These are phyloP conservation scores for Fistulinella prunicolor DNA, from an alignment of 768 basidiomycete genomes.

Conservation along the genomic window DNA sequence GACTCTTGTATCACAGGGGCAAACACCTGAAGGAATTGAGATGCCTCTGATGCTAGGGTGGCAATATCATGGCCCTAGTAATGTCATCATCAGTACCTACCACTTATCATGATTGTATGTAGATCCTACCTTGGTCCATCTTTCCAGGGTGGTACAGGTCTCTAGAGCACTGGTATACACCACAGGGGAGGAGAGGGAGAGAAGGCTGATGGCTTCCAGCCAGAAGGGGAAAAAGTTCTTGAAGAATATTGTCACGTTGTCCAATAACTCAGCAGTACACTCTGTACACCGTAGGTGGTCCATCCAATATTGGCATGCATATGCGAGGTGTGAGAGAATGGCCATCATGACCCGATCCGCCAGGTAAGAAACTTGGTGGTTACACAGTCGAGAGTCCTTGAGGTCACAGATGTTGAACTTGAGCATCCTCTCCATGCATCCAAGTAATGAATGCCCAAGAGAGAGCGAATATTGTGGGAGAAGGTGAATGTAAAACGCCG, in stretches of 20 bases:
- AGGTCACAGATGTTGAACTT: conserved; percentile 41
- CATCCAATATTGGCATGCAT: conserved; percentile 39
- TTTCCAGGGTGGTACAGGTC: conserved; percentile 8
- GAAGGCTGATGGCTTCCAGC: conserved; percentile 36
- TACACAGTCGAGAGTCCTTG: conserved; percentile 32
- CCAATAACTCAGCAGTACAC: conserved; percentile 14
- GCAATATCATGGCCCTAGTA: conserved; percentile 12
- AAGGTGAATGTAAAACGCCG: conserved; percentile 18
- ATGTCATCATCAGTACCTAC: neutral
- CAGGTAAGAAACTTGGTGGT: conserved; percentile 25
- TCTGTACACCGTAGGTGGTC: conserved; percentile 22
- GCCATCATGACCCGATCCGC: conserved; percentile 10
- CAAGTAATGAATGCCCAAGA: conserved; percentile 29
- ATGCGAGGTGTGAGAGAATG: conserved; percentile 33
- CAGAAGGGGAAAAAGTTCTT: conserved; percentile 33
- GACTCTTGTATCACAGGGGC: neutral
- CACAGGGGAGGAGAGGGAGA: conserved; percentile 4
- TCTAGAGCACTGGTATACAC: conserved; percentile 8
- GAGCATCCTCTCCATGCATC: conserved; percentile 31
- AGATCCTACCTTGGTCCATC: conserved; percentile 18
- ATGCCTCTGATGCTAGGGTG: neutral
- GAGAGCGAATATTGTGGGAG: conserved; percentile 8
- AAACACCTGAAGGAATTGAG: neutral
- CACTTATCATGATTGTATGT: neutral
- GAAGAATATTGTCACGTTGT: conserved; percentile 19